Evolutionary conservation across 2,329 filamentous ascomycete species (phyloP).

Genomic region (Domatiomyces globalis): DNA sequence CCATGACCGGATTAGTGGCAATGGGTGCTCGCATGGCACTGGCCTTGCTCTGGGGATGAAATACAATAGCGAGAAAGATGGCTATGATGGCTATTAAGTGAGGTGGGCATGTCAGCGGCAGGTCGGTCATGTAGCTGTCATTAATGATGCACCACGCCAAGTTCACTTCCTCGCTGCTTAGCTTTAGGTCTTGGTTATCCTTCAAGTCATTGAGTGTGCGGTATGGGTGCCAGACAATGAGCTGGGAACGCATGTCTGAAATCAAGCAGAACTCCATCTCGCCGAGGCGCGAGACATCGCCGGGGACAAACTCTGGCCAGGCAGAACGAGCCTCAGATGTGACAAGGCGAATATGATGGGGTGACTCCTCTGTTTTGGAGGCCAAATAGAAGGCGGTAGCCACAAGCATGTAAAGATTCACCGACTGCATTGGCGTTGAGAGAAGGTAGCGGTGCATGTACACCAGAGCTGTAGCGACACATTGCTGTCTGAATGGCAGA

Average conservation of each 20-base stretch:
- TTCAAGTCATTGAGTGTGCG: constrained; percentile 57
- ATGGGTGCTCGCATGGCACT: neutral
- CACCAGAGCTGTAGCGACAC: constrained; percentile 82
- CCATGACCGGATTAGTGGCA: constrained; percentile 5
- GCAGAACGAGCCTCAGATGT: constrained; percentile 72
- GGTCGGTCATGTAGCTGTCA: constrained; percentile 81
- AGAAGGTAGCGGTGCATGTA: constrained; percentile 92
- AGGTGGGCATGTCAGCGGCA: constrained; percentile 75
- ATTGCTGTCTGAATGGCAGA: constrained; percentile 74
- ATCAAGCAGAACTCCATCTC: constrained; percentile 92
- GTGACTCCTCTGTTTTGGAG: constrained; percentile 95
- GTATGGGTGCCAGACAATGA: constrained; percentile 86
- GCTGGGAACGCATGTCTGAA: constrained; percentile 75
- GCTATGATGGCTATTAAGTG: constrained; percentile 78
- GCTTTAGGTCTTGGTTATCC: constrained; percentile 42
- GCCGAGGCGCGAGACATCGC: constrained; percentile 67
- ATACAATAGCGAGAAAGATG: constrained; percentile 68
- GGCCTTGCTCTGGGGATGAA: constrained; percentile 42
- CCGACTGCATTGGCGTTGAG: constrained; percentile 77
- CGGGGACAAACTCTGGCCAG: constrained; percentile 63
- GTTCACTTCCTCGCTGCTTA: constrained; percentile 64
- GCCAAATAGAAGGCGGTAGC: constrained; percentile 91
- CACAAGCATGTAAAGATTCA: constrained; percentile 83
- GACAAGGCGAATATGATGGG: constrained; percentile 87
- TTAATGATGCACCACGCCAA: constrained; percentile 76